Base-by-base conservation (phyloP, 176 grass and related monocot genomes). In the Oryza meyeriana region DNA sequence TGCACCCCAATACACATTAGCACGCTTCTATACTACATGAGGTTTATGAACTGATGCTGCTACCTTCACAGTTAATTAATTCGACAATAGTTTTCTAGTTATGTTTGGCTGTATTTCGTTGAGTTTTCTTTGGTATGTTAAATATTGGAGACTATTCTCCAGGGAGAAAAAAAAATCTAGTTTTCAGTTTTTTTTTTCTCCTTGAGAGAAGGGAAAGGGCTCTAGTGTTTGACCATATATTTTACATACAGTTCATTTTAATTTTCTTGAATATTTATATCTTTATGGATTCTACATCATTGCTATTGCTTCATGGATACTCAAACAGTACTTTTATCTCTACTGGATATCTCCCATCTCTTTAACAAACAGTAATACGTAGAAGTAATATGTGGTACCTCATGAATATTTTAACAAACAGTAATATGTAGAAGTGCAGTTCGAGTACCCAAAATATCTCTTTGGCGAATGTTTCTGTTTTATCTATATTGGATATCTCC, bases 251-350 rank as follows among this genome's bases (percentile, higher is more conserved):
- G 30, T 26, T 64, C 48, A 62, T 44, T 61, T 79, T 82, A 72
- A 44, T 44, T 18, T 61, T 8, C 12, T 2, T 59, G 25, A 62
- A 47, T 61, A 61, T 13, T 61, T 71, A 41, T 45, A 10, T 27
- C 74, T 79, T 22, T 73, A 59, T 66, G 70, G 67, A 57, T 73
- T 83, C 29, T 69, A 69, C 75, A 74, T 24, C 17, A n/a, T 83
- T 44, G 2, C 18, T 38, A 14, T 66, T 24, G n/a, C 38, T 7
- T 66, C 75, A 29, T 66, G 36, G 12, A 28, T 61, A n/a, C n/a
- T n/a, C n/a, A n/a, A n/a, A n/a, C n/a, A n/a, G n/a, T n/a, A n/a
- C n/a, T n/a, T n/a, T n/a, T n/a, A n/a, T n/a, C n/a, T n/a, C n/a
- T n/a, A n/a, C n/a, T n/a, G n/a, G n/a, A n/a, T n/a, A n/a, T n/a